phyloP scores from a whole-genome alignment of 345 rosid species.

The Hevea brasiliensis region DNA sequence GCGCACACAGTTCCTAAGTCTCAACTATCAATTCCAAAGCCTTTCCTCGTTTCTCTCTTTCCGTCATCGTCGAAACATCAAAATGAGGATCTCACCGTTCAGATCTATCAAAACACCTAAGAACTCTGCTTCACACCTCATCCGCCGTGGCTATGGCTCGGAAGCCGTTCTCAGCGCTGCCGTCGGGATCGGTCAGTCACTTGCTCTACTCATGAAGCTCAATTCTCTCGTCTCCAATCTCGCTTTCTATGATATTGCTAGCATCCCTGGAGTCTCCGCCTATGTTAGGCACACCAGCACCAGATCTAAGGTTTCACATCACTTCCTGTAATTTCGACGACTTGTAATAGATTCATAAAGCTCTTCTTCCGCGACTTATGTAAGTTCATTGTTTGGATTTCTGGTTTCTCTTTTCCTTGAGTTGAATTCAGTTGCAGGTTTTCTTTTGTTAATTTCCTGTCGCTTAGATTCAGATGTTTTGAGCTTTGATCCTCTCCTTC shows the following conservation, averaged over 20 bases:
- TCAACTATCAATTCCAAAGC: too few species aligned
- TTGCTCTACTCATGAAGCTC: constrained; percentile 72
- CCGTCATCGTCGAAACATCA: not conserved
- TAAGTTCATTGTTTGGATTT: too few species aligned
- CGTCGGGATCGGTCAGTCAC: constrained; percentile 83
- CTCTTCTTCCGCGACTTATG: too few species aligned
- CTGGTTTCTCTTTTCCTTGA: too few species aligned
- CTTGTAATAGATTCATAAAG: too few species aligned
- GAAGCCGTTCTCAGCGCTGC: constrained; percentile 80
- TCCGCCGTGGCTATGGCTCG: constrained; percentile 56
- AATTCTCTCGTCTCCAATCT: constrained; percentile 74
- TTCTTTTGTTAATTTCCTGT: too few species aligned
- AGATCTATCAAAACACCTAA: constrained; percentile 46
- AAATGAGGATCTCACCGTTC: constrained; percentile 43
- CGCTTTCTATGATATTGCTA: constrained; percentile 68
- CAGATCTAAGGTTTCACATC: constrained; percentile 79
- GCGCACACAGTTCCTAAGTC: too few species aligned
- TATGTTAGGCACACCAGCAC: constrained; percentile 78
- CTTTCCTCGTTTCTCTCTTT: not conserved
- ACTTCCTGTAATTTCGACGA: too few species aligned
- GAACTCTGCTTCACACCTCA: constrained; percentile 17
- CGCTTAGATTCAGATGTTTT: too few species aligned
- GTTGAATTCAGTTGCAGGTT: too few species aligned
- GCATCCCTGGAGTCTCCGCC: constrained; percentile 77
- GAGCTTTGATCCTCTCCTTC: too few species aligned